phyloP scores from a whole-genome alignment of 192 early-diverging fungal genomes.

The Oehlia diaphana region DNA sequence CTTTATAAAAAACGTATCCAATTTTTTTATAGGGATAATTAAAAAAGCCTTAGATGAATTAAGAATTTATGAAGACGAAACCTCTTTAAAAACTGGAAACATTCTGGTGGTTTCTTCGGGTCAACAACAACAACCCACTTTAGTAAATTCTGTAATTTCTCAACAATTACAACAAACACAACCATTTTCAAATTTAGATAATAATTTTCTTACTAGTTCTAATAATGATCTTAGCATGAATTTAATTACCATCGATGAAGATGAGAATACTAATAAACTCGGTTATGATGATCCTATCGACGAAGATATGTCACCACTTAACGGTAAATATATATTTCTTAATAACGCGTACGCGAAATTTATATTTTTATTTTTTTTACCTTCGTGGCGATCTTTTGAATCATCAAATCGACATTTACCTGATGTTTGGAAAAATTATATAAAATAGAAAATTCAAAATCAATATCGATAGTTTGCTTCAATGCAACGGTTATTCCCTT shows the following conservation, averaged over 20 bases:
- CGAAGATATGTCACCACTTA: background rate
- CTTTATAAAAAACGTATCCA: no score
- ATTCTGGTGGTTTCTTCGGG: background rate
- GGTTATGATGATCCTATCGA: background rate
- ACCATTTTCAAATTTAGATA: background rate
- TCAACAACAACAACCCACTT: background rate
- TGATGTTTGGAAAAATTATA: no score
- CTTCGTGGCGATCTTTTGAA: no score
- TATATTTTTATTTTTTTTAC: no score
- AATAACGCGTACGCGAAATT: no score
- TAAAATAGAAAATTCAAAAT: no score
- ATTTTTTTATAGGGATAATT: no score
- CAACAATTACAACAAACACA: background rate
- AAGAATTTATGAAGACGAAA: slow-evolving; percentile 17
- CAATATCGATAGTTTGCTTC: background rate
- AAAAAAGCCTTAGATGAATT: slow-evolving; percentile 29
- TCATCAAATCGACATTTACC: no score
- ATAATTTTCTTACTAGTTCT: background rate
- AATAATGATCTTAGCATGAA: background rate
- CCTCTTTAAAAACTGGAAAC: background rate
- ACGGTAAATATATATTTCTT: background rate
- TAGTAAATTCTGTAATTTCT: background rate
- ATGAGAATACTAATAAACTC: background rate
- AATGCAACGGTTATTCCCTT: background rate
- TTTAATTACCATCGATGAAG: background rate